A percentile compares a stretch with the other conserved stretches of the same genome.
Conservation (phyloP, 2,329 filamentous ascomycete species). For the Blastomyces gilchristii region DNA sequence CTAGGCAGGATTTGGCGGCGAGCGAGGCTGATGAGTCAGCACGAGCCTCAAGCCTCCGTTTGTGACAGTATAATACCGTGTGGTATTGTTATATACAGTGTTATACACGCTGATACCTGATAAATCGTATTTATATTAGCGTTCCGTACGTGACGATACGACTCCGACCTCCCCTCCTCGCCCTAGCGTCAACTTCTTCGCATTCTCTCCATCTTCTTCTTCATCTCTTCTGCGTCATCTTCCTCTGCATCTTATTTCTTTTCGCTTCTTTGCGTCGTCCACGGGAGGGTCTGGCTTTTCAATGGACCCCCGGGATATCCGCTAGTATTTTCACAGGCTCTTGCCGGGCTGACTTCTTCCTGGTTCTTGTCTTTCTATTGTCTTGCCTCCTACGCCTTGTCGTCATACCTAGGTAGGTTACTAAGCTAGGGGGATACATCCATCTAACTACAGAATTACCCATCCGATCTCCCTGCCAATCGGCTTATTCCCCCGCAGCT, state of each 20-base stretch:
- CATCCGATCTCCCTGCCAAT: neutral
- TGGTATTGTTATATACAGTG: neutral
- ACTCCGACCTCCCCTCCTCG: neutral
- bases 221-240: neutral
- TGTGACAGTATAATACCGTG: neutral
- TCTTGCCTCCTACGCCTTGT: neutral
- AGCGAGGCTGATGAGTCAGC: neutral
- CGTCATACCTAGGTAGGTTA: neutral
- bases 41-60: neutral
- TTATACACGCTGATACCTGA: neutral
- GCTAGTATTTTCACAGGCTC: conserved; percentile 14
- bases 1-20: neutral
- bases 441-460: neutral
- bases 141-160: conserved; percentile 1
- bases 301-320: conserved; percentile 2
- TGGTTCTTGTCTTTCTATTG: conserved; percentile 8
- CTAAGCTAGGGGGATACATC: neutral
- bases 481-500: neutral
- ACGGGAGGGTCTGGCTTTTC: neutral
- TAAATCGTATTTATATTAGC: neutral
- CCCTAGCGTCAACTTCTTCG: neutral
- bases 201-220: neutral
- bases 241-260: neutral
- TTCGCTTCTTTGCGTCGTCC: neutral
- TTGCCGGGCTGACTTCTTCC: conserved; percentile 23